These are phyloP conservation scores for Coemansia sp. DNA, from an alignment of 192 early-diverging fungal genomes.

Conservation along the genomic window DNA sequence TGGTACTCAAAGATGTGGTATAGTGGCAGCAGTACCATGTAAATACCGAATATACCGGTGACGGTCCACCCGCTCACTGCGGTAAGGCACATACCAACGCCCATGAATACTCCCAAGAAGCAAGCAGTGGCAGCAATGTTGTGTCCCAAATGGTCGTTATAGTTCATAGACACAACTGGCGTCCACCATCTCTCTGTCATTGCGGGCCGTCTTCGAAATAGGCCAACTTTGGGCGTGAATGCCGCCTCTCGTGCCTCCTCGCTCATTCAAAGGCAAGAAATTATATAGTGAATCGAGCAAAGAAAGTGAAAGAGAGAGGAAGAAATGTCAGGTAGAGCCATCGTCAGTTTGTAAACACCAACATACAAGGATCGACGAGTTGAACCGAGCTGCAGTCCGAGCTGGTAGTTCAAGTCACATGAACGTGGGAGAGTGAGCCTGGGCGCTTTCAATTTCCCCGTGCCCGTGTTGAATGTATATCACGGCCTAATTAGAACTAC, in stretches of 20 bases:
- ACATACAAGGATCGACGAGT: background rate
- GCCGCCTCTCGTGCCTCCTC: conserved; percentile 7
- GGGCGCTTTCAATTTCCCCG: background rate
- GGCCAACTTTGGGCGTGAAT: conserved; percentile 24
- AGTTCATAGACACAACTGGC: conserved; percentile 60
- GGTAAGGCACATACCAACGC: conserved; percentile 56
- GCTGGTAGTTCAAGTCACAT: background rate
- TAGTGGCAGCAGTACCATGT: conserved; percentile 63
- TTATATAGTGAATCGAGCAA: background rate
- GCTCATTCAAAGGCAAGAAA: background rate
- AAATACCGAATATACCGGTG: conserved; percentile 64
- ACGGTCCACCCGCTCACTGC: conserved; percentile 30
- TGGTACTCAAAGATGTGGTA: conserved; percentile 92
- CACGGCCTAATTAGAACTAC: background rate
- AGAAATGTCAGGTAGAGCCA: background rate
- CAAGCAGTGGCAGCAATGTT: conserved; percentile 82
- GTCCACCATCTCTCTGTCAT: conserved; percentile 40
- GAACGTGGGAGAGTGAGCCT: background rate
- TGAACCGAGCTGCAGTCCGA: background rate
- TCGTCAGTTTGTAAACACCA: background rate
- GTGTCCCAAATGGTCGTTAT: conserved; percentile 71
- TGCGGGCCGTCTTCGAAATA: conserved; percentile 14
- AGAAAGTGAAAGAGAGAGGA: background rate
- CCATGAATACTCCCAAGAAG: conserved; percentile 65
- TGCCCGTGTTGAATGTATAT: background rate